Conservation (phyloP, 495 filamentous ascomycete species). For the Entonaema liquescens region DNA sequence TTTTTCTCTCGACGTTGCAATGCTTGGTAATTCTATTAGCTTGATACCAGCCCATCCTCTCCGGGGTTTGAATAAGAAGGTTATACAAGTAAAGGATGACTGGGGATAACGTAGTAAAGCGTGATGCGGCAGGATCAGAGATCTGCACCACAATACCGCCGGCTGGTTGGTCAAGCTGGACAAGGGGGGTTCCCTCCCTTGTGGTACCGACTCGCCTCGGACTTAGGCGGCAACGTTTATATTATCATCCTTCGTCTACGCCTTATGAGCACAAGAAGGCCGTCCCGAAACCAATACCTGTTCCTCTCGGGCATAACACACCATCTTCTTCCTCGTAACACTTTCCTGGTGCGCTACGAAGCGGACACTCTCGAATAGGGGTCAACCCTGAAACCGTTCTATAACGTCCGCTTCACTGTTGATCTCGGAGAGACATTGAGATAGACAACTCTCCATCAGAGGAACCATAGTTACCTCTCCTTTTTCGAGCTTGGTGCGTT, state of each 20-base stretch:
- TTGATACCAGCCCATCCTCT: not conserved
- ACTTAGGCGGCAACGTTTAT: constrained; percentile 36
- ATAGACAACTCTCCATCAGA: not conserved
- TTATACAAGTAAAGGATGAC: too few species aligned
- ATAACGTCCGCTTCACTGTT: constrained; percentile 4
- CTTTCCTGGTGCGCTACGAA: not conserved
- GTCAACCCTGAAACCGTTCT: constrained; percentile 15
- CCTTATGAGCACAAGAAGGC: not conserved
- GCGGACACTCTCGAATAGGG: constrained; percentile 9
- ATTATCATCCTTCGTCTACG: constrained; percentile 16
- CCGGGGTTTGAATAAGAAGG: too few species aligned
- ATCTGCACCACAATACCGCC: constrained; percentile 14
- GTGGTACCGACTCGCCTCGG: constrained; percentile 24
- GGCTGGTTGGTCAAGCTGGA: constrained; percentile 11
- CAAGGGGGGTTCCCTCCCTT: constrained; percentile 18
- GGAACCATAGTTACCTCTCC: not conserved
- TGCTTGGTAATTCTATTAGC: too few species aligned
- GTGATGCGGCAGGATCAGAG: constrained; percentile 15
- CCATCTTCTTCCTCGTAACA: not conserved
- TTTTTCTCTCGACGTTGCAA: not conserved
- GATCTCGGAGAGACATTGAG: not conserved
- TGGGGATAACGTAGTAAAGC: constrained; percentile 15
- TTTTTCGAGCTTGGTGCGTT: not conserved
- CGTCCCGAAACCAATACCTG: not conserved
- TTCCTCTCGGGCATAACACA: not conserved